Percentiles rank a stretch among this genome's conserved stretches.
Conservation (phyloP, 2,329 filamentous ascomycete genomes). For the Pseudogymnoascus sp. region DNA sequence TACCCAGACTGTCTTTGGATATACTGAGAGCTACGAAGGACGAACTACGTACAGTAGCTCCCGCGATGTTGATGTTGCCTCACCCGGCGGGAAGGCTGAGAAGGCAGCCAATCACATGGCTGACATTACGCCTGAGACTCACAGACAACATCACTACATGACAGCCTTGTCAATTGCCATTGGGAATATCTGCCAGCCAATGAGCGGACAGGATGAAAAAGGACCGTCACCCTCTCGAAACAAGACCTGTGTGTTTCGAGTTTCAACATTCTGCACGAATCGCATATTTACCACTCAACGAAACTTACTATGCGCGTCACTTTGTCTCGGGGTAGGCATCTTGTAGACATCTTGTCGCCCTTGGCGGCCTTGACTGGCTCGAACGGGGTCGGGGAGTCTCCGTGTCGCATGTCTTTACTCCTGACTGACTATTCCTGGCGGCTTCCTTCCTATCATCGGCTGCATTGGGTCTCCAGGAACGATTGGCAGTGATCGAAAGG, state of each 20-base stretch:
- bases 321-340: background rate
- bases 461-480: background rate
- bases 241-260: background rate
- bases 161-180: background rate
- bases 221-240: background rate
- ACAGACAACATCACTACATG: background rate
- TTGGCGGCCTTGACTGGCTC: background rate
- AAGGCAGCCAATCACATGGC: background rate
- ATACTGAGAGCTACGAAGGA: background rate
- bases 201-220: background rate
- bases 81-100: background rate
- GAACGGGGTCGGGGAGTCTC: background rate
- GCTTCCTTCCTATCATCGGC: background rate
- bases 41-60: background rate
- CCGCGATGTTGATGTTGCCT: constrained; percentile 1
- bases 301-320: background rate
- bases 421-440: constrained; percentile 2
- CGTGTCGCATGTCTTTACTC: background rate
- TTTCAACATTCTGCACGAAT: constrained; percentile 4
- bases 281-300: background rate
- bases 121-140: constrained; percentile 4
- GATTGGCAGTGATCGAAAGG: background rate
- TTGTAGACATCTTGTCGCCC: background rate
- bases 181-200: background rate
- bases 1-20: background rate